Percentiles rank a stretch among this genome's conserved stretches.
phyloP scores from a whole-genome alignment of 306 rosid genomes.

The Trifolium dubium region DNA sequence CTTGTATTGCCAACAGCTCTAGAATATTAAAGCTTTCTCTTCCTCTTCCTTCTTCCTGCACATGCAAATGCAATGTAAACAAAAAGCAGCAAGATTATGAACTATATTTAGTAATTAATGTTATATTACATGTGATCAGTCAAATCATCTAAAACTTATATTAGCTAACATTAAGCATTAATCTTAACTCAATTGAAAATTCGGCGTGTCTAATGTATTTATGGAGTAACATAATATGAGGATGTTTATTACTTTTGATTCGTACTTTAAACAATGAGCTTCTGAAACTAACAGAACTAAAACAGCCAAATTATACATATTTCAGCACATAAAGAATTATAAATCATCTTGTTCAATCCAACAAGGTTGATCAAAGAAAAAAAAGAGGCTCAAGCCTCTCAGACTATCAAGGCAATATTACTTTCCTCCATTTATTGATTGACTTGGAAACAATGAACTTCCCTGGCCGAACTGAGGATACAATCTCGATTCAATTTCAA shows the following conservation, averaged over 20 bases:
- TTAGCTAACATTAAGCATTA: neutral
- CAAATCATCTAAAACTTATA: too few species aligned
- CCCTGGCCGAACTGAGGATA: conserved; percentile 6
- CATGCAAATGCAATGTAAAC: neutral
- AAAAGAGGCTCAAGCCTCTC: conserved; percentile 12
- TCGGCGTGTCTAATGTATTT: neutral
- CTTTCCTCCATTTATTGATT: conserved; percentile 17
- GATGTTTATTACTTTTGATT: neutral
- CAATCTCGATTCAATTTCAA: conserved; percentile 22
- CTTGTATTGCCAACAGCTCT: neutral
- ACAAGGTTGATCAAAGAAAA: neutral
- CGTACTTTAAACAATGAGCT: neutral
- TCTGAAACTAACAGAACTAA: neutral
- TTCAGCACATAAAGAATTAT: neutral
- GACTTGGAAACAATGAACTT: conserved; percentile 13
- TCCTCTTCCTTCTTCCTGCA: neutral
- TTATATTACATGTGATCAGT: neutral
- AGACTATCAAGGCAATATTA: conserved; percentile 5
- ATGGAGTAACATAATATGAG: neutral
- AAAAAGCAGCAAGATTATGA: too few species aligned
- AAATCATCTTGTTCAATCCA: neutral
- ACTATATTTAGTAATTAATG: neutral
- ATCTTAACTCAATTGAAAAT: neutral
- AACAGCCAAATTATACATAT: neutral
- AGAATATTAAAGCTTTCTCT: neutral